A percentile compares a stretch with the other conserved stretches of the same genome.
Evolutionary conservation across 2,329 filamentous ascomycete species (phyloP).

Genomic region (Hirsutella rhossiliensis): DNA sequence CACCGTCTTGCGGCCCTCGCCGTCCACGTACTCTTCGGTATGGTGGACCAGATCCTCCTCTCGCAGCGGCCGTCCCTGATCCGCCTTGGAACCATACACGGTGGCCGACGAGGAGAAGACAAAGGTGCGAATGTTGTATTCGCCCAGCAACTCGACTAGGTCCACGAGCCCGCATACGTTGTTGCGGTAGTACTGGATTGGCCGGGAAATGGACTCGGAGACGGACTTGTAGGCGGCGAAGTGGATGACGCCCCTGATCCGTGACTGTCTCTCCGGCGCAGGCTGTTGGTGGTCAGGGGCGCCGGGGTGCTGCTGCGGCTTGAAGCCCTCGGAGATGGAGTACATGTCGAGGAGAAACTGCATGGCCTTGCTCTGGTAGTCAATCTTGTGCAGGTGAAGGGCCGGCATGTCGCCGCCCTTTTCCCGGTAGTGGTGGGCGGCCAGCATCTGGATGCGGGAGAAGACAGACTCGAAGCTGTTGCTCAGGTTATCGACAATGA

Average conservation of each 20-base stretch:
- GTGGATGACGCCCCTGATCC: constrained; percentile 52
- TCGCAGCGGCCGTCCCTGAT: constrained; percentile 35
- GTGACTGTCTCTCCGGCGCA: constrained; percentile 20
- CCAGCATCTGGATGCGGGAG: constrained; percentile 8
- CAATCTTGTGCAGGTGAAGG: constrained; percentile 24
- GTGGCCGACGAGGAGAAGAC: constrained; percentile 59
- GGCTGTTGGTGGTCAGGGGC: background rate
- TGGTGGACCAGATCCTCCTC: constrained; percentile 40
- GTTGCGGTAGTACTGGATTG: constrained; percentile 55
- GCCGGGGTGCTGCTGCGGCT: background rate
- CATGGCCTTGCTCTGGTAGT: constrained; percentile 25
- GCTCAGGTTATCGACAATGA: constrained; percentile 31
- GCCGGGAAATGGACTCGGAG: constrained; percentile 46
- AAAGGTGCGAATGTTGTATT: constrained; percentile 51
- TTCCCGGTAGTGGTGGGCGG: constrained; percentile 13
- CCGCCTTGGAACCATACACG: constrained; percentile 47
- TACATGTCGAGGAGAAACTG: constrained; percentile 24
- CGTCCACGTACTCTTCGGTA: constrained; percentile 29
- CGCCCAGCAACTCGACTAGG: constrained; percentile 42
- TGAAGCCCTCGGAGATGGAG: constrained; percentile 4
- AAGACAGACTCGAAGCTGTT: constrained; percentile 27
- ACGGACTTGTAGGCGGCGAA: constrained; percentile 59
- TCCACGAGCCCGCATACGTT: constrained; percentile 53
- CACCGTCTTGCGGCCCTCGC: constrained; percentile 20
- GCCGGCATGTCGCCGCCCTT: constrained; percentile 10